These are phyloP conservation scores for Ambrosia hybrid DNA, from an alignment of 140 eudicot genomes.

Conservation along the genomic window DNA sequence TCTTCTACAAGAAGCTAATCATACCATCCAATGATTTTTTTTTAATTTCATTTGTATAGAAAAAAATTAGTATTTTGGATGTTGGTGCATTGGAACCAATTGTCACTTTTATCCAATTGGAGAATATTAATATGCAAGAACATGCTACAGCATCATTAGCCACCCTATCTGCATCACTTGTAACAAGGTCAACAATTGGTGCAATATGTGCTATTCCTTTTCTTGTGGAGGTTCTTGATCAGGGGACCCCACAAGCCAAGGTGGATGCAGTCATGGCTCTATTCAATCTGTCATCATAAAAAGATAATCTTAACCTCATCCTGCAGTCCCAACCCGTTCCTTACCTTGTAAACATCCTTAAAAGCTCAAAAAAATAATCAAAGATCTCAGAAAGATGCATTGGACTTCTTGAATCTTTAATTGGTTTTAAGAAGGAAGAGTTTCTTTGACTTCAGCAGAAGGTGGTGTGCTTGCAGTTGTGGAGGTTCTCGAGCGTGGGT, in stretches of 20 bases:
- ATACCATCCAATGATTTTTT: background rate
- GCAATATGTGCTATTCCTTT: conserved; percentile 82
- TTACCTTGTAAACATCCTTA: conserved; percentile 54
- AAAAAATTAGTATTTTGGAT: conserved; percentile 71
- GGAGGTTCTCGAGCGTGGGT: too few species aligned
- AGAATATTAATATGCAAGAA: conserved; percentile 54
- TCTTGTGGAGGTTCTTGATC: conserved; percentile 54
- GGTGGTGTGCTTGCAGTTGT: too few species aligned
- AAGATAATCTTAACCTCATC: conserved; percentile 51
- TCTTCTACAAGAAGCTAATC: background rate
- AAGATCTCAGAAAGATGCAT: conserved; percentile 73
- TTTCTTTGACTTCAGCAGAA: too few species aligned
- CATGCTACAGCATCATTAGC: conserved; percentile 80
- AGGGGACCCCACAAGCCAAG: conserved; percentile 67
- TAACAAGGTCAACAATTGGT: conserved; percentile 58
- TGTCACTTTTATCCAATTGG: conserved; percentile 50
- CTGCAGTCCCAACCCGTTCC: conserved; percentile 69
- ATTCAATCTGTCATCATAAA: conserved; percentile 74
- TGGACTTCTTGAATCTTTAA: conserved; percentile 69
- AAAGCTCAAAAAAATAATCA: conserved; percentile 64
- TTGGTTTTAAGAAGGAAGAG: conserved; percentile 22
- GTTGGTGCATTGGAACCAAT: conserved; percentile 87
- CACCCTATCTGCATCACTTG: conserved; percentile 77
- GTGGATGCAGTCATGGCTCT: conserved; percentile 83
- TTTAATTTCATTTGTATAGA: conserved; percentile 34